Base-by-base conservation (phyloP, 352 stramenopile species). In the Pythium dissimile region DNA sequence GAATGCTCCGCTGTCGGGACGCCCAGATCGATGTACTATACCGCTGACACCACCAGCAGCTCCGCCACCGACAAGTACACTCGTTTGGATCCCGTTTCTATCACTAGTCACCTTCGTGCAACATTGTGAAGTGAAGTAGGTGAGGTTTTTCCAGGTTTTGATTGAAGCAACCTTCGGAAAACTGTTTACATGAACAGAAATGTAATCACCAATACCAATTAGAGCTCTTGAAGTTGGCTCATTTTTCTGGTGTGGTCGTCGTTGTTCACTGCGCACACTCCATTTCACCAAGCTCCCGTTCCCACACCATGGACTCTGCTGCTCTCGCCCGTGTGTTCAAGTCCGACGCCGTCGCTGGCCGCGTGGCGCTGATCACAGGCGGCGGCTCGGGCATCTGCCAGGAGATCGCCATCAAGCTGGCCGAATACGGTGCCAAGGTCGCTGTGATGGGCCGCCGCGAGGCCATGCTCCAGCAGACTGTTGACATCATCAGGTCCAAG, bases 381-480 rank as follows among this genome's bases (percentile, higher is more conserved):
- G 95, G 95, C 16, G 94, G 93, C 32, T 98, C 91, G 16, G 95
- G 93, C 67, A 92, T 99, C 57, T 92, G 95, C 34, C 97, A 96
- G 67, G 92, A 98, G 72, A 96, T 98, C 53, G 89, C 90, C 11
- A 71, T 94, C 54, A 90, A 95, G 58, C 66, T 98, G 20, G 81
- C 95, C 18, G 70, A 92, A 34, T 97, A 98, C 62, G 96, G 96
- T 42, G 93, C 84, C 59, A 89, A 88, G 47, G 88, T 97, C 16
- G 89, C 92, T 7, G 83, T 98, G 61, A 98, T 98, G 75, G 94
- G 94, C 3, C 82, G 94, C n/a, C 86, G 96, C 30, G 75, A 92
- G 58, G 66, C 61, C 13, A 96, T 97, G 61, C 67, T 99, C 23
- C 71, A 96, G 75, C 75, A 88, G 48, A 96, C 96, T 4, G 75